Base-by-base conservation (phyloP, 306 rosid species). In the Cucumis hystrix region DNA sequence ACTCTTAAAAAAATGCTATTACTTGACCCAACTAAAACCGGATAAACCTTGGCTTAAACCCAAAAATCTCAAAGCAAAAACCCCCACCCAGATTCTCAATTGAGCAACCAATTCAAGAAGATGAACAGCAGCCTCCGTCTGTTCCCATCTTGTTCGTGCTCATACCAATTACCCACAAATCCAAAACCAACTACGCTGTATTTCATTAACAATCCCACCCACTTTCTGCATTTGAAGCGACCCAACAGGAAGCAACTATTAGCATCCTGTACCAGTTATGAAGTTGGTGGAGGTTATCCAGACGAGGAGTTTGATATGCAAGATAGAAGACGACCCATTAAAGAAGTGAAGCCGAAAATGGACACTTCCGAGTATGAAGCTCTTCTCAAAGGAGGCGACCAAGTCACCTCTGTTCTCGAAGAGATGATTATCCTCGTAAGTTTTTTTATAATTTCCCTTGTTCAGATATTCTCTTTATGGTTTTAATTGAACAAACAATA, bases 381-480 rank as follows among this genome's bases (percentile, higher is more conserved):
- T 7, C 89, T 94, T 7, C 93, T 94, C 66, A 86, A 72, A 60
- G 98, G 98, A 21, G 98, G 96, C 0, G 95, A 94, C n/a, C 98
- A 94, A 75, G 97, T 94, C 71, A 85, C 89, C 52, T 94, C 98
- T 68, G 97, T 94, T 79, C 90, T 94, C 20, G 78, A 94, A 75
- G 96, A 92, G 82, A 90, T 92, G 86, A 86, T 92, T 76, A 54
- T 79, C 61, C 87, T 94, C 30, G 98, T 94, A 63, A 77, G 93
- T 75, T 69, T 40, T 70, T 51, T 4, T 28, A 30, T 39, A 13
- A 23, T 83, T 21, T 21, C 16, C 17, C 0, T 47, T 76, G 8
- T 11, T 70, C 37, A 8, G 13, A 16, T 37, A 37, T 66, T 30
- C 35, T 12, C 54, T 28, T 15, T 25, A 3, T 58, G 51, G 68